A percentile compares a stretch with the other conserved stretches of the same genome.
These are phyloP conservation scores for Cladophialophora immunda DNA, from an alignment of 2,329 filamentous ascomycete genomes.

Conservation along the genomic window DNA sequence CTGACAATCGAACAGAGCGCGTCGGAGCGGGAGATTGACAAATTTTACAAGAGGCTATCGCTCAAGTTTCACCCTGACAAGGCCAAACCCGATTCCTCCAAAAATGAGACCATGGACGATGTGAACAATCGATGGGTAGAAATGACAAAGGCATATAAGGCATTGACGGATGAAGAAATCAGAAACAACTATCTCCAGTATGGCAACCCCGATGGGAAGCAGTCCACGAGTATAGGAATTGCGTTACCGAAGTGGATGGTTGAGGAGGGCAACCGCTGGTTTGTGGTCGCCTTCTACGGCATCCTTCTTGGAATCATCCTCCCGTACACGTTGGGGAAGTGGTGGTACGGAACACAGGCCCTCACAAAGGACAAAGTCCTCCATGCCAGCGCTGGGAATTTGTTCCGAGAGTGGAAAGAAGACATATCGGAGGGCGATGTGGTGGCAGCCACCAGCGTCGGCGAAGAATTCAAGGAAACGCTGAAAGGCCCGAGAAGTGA, in stretches of 20 bases:
- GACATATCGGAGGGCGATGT: conserved; percentile 81
- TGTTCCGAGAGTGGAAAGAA: conserved; percentile 93
- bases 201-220: conserved; percentile 96
- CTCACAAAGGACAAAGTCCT: conserved; percentile 93
- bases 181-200: conserved; percentile 97
- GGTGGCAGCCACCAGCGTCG: conserved; percentile 80
- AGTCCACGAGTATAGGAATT: conserved; percentile 97
- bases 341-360: conserved; percentile 98
- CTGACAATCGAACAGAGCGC: conserved; percentile 65
- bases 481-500: conserved; percentile 82
- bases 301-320: conserved; percentile 86
- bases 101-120: conserved; percentile 86
- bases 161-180: conserved; percentile 94
- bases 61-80: conserved; percentile 94
- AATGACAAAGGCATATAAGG: conserved; percentile 96
- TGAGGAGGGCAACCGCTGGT: conserved; percentile 93
- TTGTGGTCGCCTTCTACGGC: conserved; percentile 89
- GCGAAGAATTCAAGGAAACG: conserved; percentile 81
- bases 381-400: conserved; percentile 89
- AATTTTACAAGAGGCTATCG: conserved; percentile 85
- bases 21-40: conserved; percentile 90
- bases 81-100: conserved; percentile 78
- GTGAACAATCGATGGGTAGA: conserved; percentile 93
- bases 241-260: conserved; percentile 93
- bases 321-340: conserved; percentile 91